Evolutionary conservation across 768 basidiomycete species (phyloP), one percentile per base, ranked within the genome.

Genomic region (Kwoniella newhampshirensis): DNA sequence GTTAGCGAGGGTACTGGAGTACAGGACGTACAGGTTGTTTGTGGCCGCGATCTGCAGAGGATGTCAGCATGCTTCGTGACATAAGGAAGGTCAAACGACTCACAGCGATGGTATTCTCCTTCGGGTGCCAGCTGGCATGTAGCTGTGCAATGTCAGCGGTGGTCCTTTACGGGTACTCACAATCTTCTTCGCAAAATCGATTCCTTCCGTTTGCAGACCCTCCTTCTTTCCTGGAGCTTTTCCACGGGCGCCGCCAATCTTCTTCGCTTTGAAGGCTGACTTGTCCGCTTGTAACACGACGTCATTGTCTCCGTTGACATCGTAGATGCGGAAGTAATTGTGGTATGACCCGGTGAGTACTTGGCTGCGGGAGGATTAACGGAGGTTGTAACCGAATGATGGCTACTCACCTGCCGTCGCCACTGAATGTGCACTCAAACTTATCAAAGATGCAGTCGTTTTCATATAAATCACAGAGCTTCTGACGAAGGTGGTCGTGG

Each of bases 371-470:
- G 30, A 48, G 12, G n/a, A n/a, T n/a, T n/a, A n/a, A 35, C 21
- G 20, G 37, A 13, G 26, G 3, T 51, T 49, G 4, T 26, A 13
- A n/a, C 28, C 11, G n/a, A 8, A 18, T 18, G n/a, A 25, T 26
- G 6, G 18, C 12, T n/a, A 80, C 81, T 66, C 57, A 85, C 94
- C 77, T 79, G 86, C 96, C 94, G 74, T 96, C 89, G 35, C 96
- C 96, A 63, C 89, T 88, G 88, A 92, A 99, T 20, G 90, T 87
- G 76, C 96, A 98, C 79, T 99, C 96, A 67, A 98, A 99, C 78
- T 98, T 98, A 82, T 99, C 96, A 76, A 98, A 99, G 72, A 99
- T 99, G 78, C 96, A 98, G 73, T 99, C 96, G 70, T 98, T 99
- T 81, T 99, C 96, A 74, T 99, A 99, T 62, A 98, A 79, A 77